Conservation (phyloP, 495 filamentous ascomycete species). For the Penicillium coffeae region DNA sequence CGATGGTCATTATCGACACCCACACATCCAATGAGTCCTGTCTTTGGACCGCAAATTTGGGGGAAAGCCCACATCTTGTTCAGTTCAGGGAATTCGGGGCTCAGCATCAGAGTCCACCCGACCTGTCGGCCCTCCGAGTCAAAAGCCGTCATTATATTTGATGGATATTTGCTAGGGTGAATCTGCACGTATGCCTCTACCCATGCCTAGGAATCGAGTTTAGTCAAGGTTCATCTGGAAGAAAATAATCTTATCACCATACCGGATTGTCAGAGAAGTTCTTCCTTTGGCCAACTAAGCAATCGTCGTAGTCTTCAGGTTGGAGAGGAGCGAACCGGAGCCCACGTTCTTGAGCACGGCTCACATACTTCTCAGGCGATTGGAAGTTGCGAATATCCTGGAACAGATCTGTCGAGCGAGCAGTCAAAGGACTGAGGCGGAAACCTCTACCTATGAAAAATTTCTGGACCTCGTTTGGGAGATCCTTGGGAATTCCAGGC, state of each 20-base stretch:
- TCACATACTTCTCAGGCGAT: slow-evolving; percentile 33
- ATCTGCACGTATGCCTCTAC: slow-evolving; percentile 42
- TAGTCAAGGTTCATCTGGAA: background rate
- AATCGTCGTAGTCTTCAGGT: slow-evolving; percentile 38
- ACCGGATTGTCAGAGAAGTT: slow-evolving; percentile 43
- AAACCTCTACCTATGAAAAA: slow-evolving; percentile 49
- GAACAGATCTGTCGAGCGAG: slow-evolving; percentile 41
- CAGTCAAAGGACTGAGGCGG: slow-evolving; percentile 21
- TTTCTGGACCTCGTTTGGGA: slow-evolving; percentile 30
- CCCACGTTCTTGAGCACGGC: slow-evolving; percentile 28
- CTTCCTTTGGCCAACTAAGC: slow-evolving; percentile 39
- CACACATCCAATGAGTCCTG: slow-evolving; percentile 49
- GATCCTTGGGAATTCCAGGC: slow-evolving; percentile 42
- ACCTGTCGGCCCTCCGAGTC: slow-evolving; percentile 38
- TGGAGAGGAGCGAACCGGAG: slow-evolving; percentile 41
- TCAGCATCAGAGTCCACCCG: slow-evolving; percentile 50
- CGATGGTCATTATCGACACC: slow-evolving; percentile 42
- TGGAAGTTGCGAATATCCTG: slow-evolving; percentile 38
- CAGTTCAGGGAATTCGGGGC: slow-evolving; percentile 25
- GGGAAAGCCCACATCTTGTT: slow-evolving; percentile 44
- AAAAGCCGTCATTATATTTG: slow-evolving; percentile 45
- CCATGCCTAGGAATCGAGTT: slow-evolving; percentile 36
- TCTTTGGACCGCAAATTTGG: slow-evolving; percentile 39
- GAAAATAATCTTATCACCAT: slow-evolving; percentile 1
- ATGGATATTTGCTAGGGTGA: slow-evolving; percentile 35